Conservation (phyloP, 495 filamentous ascomycete genomes). For the Neurospora sp. region DNA sequence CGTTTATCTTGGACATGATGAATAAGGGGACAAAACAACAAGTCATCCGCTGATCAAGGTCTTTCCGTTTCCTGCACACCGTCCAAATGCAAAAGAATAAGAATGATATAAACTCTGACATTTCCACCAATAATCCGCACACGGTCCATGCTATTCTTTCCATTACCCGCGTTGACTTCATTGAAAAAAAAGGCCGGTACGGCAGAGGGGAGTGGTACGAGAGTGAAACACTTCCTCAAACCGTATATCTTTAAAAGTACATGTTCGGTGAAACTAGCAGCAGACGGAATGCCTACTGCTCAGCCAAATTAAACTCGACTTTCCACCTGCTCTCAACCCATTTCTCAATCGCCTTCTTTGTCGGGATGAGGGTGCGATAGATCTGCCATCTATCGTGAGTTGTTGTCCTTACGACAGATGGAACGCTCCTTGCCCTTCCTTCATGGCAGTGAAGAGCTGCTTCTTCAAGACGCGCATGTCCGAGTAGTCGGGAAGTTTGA, state of each 20-base stretch:
- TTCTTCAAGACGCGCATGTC: conserved; percentile 62
- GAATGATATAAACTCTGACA: background rate
- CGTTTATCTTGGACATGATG: background rate
- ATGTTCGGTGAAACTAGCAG: background rate
- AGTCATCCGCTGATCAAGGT: background rate
- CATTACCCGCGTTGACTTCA: background rate
- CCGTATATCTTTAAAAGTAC: background rate
- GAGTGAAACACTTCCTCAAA: background rate
- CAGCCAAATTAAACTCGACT: background rate
- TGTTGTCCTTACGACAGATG: conserved; percentile 62
- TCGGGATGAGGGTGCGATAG: too few relatives aligned
- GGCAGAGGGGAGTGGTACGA: background rate
- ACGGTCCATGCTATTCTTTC: background rate
- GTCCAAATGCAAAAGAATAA: background rate
- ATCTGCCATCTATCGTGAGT: too few relatives aligned
- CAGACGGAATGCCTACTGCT: background rate
- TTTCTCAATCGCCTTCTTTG: too few relatives aligned
- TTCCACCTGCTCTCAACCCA: background rate
- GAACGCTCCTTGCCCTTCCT: conserved; percentile 98
- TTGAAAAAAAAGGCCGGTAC: background rate
- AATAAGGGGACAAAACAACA: background rate
- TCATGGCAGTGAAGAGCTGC: conserved; percentile 74
- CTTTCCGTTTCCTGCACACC: background rate
- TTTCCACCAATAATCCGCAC: background rate
- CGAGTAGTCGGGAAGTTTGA: conserved; percentile 96